Evolutionary conservation across 768 basidiomycete species (phyloP).

Genomic region (Leccinum longicurvipes): DNA sequence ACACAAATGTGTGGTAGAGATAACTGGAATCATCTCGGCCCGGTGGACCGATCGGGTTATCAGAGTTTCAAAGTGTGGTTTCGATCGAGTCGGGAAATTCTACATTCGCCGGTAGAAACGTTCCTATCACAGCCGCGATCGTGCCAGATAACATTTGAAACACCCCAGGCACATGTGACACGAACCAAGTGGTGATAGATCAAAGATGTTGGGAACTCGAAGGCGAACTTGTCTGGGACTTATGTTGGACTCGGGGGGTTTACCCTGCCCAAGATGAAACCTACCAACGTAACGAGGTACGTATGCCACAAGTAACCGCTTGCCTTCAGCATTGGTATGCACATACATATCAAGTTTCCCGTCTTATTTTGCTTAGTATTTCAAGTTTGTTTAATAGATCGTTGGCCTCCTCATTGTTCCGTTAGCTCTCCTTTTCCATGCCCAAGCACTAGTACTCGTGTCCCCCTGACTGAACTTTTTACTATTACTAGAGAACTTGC

Average conservation of each 20-base stretch:
- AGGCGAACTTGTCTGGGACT: background rate
- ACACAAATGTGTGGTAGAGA: background rate
- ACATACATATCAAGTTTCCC: background rate
- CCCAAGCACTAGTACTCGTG: no score
- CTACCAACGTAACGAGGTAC: background rate
- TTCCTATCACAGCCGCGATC: background rate
- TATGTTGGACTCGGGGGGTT: background rate
- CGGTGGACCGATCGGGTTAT: background rate
- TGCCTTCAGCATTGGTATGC: background rate
- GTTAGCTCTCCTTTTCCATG: no score
- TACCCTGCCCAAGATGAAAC: background rate
- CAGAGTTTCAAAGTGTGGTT: background rate
- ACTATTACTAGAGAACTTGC: background rate
- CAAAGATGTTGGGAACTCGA: background rate
- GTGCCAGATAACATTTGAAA: background rate
- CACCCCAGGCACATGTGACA: background rate
- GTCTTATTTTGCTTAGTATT: background rate
- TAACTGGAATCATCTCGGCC: background rate
- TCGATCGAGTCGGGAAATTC: background rate
- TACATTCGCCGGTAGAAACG: background rate
- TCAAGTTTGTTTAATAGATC: no score
- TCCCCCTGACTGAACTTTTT: background rate
- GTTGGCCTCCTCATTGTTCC: no score
- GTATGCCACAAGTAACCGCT: background rate
- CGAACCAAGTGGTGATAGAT: background rate